phyloP scores from a whole-genome alignment of 2,329 filamentous ascomycete species.

The Scytalidium sp. region DNA sequence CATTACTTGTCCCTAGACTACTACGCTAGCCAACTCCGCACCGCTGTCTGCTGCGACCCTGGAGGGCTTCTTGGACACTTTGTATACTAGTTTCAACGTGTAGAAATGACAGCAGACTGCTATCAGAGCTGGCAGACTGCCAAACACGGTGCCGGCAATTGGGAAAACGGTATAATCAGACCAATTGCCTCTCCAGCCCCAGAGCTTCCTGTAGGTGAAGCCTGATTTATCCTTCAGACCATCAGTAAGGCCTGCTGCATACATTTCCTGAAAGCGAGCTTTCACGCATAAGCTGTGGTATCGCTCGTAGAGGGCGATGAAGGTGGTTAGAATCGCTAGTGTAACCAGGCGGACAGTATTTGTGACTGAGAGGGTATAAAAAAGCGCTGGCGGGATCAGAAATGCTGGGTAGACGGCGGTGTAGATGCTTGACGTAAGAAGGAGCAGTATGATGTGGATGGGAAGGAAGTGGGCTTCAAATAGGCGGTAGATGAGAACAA shows the following conservation, averaged over 20 bases:
- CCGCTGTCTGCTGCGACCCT: background rate
- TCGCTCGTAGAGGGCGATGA: constrained; percentile 64
- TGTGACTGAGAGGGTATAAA: constrained; percentile 58
- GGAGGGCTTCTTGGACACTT: constrained; percentile 65
- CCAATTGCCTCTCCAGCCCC: constrained; percentile 43
- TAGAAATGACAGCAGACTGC: constrained; percentile 69
- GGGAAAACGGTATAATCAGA: constrained; percentile 65
- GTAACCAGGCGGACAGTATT: constrained; percentile 53
- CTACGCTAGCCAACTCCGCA: no score
- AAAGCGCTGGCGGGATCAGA: constrained; percentile 49
- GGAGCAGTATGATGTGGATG: constrained; percentile 62
- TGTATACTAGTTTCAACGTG: constrained; percentile 66
- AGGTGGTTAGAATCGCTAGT: constrained; percentile 60
- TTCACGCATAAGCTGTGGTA: constrained; percentile 63
- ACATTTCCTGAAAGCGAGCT: constrained; percentile 64
- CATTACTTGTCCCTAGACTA: no score
- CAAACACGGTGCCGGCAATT: constrained; percentile 64
- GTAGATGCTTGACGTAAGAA: constrained; percentile 61
- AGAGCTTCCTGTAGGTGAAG: constrained; percentile 56
- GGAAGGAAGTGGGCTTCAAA: constrained; percentile 74
- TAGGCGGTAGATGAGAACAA: constrained; percentile 62
- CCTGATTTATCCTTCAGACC: constrained; percentile 43
- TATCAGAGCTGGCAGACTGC: constrained; percentile 64
- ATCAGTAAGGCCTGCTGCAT: constrained; percentile 58
- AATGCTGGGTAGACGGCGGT: constrained; percentile 49